Evolutionary conservation across 176 grass and related monocot genomes (phyloP), one percentile per base, ranked within the genome.

Genomic region (Phoenix roebelenii): DNA sequence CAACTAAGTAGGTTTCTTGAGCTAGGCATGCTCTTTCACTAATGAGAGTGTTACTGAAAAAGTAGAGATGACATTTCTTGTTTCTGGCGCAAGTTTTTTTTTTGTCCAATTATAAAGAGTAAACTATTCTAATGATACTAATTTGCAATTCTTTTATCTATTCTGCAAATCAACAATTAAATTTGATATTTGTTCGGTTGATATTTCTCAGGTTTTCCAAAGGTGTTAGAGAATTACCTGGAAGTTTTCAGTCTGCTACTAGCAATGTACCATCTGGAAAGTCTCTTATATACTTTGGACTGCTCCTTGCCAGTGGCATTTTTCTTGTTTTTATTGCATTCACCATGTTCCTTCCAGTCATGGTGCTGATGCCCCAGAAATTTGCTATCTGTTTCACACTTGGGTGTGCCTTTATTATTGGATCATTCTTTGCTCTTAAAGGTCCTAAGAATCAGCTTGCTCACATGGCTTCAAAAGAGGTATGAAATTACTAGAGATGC

Each of bases 401-500:
- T 74, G 87, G 93, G 23, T 91, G 87, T 75, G 87, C 80, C 50
- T 80, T 77, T 58, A 91, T 97, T 78, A 80, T 97, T 15, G 93
- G 87, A 72, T 97, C 93, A 32, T 97, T 97, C 79, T 91, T 97
- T 70, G 87, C 93, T 4, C 71, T 97, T 49, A 97, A 97, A 85
- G 93, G 87, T 3, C 84, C 84, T 18, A 91, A 73, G 55, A 91
- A 88, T 83, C 93, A 97, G 74, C 69, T 97, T 3, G 66, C 58
- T 64, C 93, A 97, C 74, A 97, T 97, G 93, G 76, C 85, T 59
- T 97, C 93, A 23, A 85, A 86, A 84, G 92, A 91, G 92, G 87
- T 97, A 90, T 44, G 19, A 0, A 60, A 9, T 19, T 30, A 66
- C 1, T n/a, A 7, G 16, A 14, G 6, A 56, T 29, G 16, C 25